These are phyloP conservation scores for Spergularia bocconei DNA, from an alignment of 148 eudicot species.

Conservation along the genomic window DNA sequence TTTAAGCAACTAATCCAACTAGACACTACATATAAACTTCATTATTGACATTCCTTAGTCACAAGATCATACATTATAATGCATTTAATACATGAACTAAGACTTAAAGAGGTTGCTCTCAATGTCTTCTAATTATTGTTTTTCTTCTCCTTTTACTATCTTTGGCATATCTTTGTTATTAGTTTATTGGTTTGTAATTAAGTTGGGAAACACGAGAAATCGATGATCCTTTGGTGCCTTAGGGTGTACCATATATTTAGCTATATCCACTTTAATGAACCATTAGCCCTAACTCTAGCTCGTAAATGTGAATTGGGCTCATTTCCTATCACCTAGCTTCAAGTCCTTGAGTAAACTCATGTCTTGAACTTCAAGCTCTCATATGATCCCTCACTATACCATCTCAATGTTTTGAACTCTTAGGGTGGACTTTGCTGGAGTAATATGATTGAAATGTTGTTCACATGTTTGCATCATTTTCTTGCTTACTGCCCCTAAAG, in stretches of 20 bases:
- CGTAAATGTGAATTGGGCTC: too few species aligned
- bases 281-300: too few species aligned
- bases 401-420: too few species aligned
- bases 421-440: too few species aligned
- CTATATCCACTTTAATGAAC: too few species aligned
- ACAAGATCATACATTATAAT: constrained; percentile 2
- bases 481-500: too few species aligned
- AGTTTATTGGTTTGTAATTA: constrained; percentile 4
- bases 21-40: constrained; percentile 5
- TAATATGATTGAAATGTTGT: too few species aligned
- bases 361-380: too few species aligned
- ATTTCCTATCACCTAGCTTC: too few species aligned
- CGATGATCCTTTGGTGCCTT: neutral
- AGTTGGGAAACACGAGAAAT: neutral
- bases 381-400: too few species aligned
- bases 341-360: too few species aligned
- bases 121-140: constrained; percentile 8
- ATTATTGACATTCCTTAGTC: constrained; percentile 16
- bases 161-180: neutral
- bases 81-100: constrained; percentile 22
- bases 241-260: neutral
- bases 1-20: neutral
- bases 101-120: constrained; percentile 16
- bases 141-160: constrained; percentile 7
- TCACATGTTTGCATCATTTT: too few species aligned